Evolutionary conservation across 257 asterid species (phyloP), one percentile per base, ranked within the genome.

Genomic region (Vinca minor): DNA sequence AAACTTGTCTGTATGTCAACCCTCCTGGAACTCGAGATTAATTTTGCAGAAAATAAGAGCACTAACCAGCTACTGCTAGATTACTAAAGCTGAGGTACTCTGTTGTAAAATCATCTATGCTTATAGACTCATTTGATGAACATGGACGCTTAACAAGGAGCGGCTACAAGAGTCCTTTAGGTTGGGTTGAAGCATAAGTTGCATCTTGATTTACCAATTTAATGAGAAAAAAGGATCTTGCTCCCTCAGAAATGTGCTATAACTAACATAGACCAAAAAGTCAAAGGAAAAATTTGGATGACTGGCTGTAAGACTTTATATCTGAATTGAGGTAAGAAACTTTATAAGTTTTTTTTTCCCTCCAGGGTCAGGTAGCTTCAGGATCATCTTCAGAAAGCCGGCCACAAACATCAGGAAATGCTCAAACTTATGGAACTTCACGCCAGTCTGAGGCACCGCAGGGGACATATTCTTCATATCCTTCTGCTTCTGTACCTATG

Each of bases 321-420:
- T 52, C 29, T 63, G 66, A 47, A 44, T n/a, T 53, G 13, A 49
- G 44, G 13, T 60, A 18, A 29, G 28, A 20, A 38, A 15, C 26
- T 34, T 39, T 9, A 20, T 36, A 54, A 31, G n/a, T 25, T 12
- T 55, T 48, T 69, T 67, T 75, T 75, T 81, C 78, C 64, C n/a
- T n/a, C n/a, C 81, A 87, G 95, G 92, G 80, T 76, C 96, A 87
- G 77, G 63, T 84, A 77, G 86, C 86, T 73, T 78, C 95, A 48
- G 89, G 83, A 71, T 74, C 89, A 71, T 78, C 95, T 62, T 70
- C 96, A 38, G 97, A 84, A 63, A 79, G 78, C 71, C 92, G 73
- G 61, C 89, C 70, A 35, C 91, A 80, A 76, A 55, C 80, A 63
- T 76, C 83, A 69, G 85, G 84, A 80, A 86, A 74, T 63, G 69